phyloP scores from a whole-genome alignment of 768 basidiomycete genomes.

The Trametes coccinea region DNA sequence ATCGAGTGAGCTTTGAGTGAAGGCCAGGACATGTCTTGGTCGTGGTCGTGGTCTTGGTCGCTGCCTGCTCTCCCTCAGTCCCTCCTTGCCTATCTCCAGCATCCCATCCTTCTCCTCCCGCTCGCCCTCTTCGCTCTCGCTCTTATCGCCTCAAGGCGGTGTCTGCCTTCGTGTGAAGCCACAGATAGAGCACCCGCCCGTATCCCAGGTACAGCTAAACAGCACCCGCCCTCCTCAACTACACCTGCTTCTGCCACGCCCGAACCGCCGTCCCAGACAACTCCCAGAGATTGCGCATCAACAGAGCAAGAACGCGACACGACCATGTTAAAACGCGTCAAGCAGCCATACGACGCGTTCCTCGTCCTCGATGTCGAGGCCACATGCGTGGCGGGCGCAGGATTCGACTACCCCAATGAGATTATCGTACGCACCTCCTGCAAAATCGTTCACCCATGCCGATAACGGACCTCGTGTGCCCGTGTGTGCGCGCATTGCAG shows the following conservation, averaged over 20 bases:
- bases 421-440: constrained; percentile 71
- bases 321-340: constrained; percentile 23
- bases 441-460: neutral
- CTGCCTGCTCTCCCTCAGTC: neutral
- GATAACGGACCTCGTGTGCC: neutral
- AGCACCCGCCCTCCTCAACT: neutral
- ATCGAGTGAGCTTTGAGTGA: neutral
- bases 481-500: constrained; percentile 40
- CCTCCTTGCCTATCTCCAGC: constrained; percentile 7
- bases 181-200: neutral
- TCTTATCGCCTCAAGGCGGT: constrained; percentile 7
- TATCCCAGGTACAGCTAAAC: neutral
- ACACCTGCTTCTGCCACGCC: constrained; percentile 1
- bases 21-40: constrained; percentile 16
- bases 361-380: constrained; percentile 91
- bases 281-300: neutral
- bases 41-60: neutral
- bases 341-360: constrained; percentile 70
- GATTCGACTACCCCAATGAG: constrained; percentile 89
- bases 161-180: constrained; percentile 14
- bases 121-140: neutral
- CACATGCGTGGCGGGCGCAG: constrained; percentile 68
- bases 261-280: neutral
- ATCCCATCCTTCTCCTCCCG: neutral
- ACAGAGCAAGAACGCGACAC: neutral